phyloP scores from a whole-genome alignment of 805 yeast species.

The Torulaspora gathmanii region DNA sequence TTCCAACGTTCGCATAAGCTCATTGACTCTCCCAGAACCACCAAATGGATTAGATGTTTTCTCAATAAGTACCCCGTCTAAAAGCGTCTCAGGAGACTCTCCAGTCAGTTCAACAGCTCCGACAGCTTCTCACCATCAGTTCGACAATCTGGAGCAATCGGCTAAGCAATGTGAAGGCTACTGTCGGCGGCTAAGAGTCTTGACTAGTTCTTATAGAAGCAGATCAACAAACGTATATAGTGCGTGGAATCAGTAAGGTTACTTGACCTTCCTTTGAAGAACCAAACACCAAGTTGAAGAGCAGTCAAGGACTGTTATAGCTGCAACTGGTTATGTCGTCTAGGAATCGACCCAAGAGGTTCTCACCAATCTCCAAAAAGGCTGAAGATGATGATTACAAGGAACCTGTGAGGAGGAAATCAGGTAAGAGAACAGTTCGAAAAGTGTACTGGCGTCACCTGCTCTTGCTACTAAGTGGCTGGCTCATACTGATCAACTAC shows the following conservation, averaged over 20 bases:
- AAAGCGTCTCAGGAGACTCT: too few relatives aligned
- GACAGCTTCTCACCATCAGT: too few relatives aligned
- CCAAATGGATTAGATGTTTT: too few relatives aligned
- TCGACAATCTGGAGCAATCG: too few relatives aligned
- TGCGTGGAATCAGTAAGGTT: slow-evolving; percentile 1
- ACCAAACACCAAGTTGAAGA: not conserved
- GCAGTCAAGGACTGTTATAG: not conserved
- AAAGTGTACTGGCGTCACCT: slow-evolving; percentile 27
- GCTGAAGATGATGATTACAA: slow-evolving; percentile 7
- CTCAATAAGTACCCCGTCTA: too few relatives aligned
- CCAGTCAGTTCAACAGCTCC: too few relatives aligned
- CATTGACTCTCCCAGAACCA: too few relatives aligned
- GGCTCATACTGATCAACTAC: slow-evolving; percentile 47
- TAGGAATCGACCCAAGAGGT: slow-evolving; percentile 13
- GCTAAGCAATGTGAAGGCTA: not conserved
- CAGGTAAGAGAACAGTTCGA: not conserved
- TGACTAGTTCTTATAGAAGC: not conserved
- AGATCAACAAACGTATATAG: not conserved
- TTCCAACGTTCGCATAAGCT: too few relatives aligned
- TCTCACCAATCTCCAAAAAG: slow-evolving; percentile 4
- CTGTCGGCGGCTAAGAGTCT: not conserved
- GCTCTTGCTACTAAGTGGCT: slow-evolving; percentile 31
- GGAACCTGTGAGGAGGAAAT: slow-evolving; percentile 1
- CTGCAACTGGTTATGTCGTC: slow-evolving; percentile 6
- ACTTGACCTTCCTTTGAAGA: not conserved